Base-by-base conservation (phyloP, 306 rosid genomes). In the Castanospermum australe region DNA sequence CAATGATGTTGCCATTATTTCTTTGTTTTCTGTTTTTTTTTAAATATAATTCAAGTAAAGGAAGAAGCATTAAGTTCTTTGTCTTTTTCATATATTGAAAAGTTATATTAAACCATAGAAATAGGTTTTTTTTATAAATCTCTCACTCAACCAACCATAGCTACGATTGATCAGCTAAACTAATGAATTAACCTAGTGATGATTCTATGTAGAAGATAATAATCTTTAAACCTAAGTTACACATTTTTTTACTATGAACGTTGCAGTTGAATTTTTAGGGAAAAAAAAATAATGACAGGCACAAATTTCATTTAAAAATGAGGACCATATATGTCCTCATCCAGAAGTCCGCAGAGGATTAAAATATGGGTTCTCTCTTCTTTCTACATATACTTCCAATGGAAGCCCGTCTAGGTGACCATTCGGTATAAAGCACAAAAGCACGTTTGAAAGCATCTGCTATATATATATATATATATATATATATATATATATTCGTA, bases 381-480 rank as follows among this genome's bases (percentile, higher is more conserved):
- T 71, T 84, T 78, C 65, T 80, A 52, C 73, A 42, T 76, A 79
- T 79, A 80, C 92, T 88, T 89, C 93, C 90, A 88, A 92, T 86
- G 73, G 88, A 88, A 83, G 88, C 81, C 87, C 90, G 80, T 92
- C 73, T 86, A 81, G 81, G 91, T 88, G 94, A 88, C 97, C 97
- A 87, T 86, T 85, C 86, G 88, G 89, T 75, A 75, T 80, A 92
- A 87, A 91, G 97, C 97, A 91, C 83, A 86, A 76, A 87, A 79
- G 85, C 92, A 85, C 84, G 85, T 83, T 78, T 47, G 35, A 79
- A 72, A 73, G 93, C 91, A 90, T 88, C 86, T 73, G n/a, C 63
- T 66, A 64, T 77, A 67, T 71, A 78, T 63, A 64, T 71, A 45
- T 76, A 41, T 66, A 64, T 77, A 67, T 71, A 78, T 63, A 64